Percentiles rank a stretch among this genome's conserved stretches.
These are phyloP conservation scores for Coemansia sp. DNA, from an alignment of 192 early-diverging fungal genomes.

Conservation along the genomic window DNA sequence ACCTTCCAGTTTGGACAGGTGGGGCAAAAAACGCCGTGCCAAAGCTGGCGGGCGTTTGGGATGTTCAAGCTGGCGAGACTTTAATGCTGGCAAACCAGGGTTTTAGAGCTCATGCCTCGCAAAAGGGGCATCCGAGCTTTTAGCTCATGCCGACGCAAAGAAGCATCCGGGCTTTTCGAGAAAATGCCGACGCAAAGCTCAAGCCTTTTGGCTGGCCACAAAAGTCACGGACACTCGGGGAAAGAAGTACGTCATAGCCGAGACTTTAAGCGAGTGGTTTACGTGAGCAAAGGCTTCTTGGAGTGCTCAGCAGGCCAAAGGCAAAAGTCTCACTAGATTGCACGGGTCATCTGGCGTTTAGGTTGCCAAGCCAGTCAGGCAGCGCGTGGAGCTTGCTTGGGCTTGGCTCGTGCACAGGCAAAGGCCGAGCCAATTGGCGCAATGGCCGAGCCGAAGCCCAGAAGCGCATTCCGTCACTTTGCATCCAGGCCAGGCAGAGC, in stretches of 20 bases:
- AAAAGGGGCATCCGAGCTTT: no score
- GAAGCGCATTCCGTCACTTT: constrained; percentile 2
- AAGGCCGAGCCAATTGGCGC: background rate
- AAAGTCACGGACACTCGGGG: background rate
- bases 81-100: background rate
- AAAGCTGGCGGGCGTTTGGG: background rate
- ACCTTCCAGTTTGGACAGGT: background rate
- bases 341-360: background rate
- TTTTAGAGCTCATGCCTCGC: background rate
- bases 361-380: background rate
- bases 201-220: background rate
- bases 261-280: background rate
- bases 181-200: no score
- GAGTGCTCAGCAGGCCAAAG: background rate
- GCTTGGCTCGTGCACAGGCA: constrained; percentile 9
- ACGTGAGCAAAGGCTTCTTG: background rate
- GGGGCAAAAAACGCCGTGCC: background rate
- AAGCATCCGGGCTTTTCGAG: no score
- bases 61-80: background rate
- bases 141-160: no score
- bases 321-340: background rate
- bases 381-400: background rate
- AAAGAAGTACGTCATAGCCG: background rate
- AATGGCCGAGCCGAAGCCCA: constrained; percentile 6
- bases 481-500: background rate